phyloP scores from a whole-genome alignment of 768 basidiomycete species.

The Collybia mongolica region DNA sequence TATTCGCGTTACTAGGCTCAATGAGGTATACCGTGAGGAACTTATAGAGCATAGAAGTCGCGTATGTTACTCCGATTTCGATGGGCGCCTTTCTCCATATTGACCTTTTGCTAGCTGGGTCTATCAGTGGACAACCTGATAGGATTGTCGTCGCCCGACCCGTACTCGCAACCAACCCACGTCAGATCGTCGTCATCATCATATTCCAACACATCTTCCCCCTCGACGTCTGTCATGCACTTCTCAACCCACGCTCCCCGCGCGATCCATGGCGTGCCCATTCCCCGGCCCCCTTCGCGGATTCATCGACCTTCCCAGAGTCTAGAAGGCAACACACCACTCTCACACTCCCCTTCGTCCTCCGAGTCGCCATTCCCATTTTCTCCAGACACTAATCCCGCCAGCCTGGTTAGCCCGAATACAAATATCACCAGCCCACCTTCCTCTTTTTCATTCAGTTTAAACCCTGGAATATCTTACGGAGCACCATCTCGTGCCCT shows the following conservation, averaged over 20 bases:
- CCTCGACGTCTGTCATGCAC: conserved; percentile 43
- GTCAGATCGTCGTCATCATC: conserved; percentile 46
- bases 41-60: conserved; percentile 73
- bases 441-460: conserved; percentile 53
- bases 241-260: conserved; percentile 30
- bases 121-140: conserved; percentile 77
- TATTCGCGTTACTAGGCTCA: conserved; percentile 68
- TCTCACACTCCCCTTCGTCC: conserved; percentile 65
- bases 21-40: conserved; percentile 85
- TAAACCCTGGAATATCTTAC: conserved; percentile 34
- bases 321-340: conserved; percentile 58
- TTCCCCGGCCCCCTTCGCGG: conserved; percentile 69
- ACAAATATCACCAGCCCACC: conserved; percentile 77
- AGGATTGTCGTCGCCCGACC: conserved; percentile 63
- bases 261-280: conserved; percentile 61
- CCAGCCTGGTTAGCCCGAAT: conserved; percentile 54
- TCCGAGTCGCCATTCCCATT: conserved; percentile 69
- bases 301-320: conserved; percentile 52
- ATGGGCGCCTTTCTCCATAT: conserved; percentile 5
- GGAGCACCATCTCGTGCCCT: conserved; percentile 41
- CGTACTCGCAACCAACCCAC: conserved; percentile 72
- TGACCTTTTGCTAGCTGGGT: conserved; percentile 50
- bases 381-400: conserved; percentile 55
- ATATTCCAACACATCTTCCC: conserved; percentile 38
- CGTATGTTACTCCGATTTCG: conserved; percentile 43